Conservation (phyloP, 768 basidiomycete species). For the Rossbeevera mucosa region DNA sequence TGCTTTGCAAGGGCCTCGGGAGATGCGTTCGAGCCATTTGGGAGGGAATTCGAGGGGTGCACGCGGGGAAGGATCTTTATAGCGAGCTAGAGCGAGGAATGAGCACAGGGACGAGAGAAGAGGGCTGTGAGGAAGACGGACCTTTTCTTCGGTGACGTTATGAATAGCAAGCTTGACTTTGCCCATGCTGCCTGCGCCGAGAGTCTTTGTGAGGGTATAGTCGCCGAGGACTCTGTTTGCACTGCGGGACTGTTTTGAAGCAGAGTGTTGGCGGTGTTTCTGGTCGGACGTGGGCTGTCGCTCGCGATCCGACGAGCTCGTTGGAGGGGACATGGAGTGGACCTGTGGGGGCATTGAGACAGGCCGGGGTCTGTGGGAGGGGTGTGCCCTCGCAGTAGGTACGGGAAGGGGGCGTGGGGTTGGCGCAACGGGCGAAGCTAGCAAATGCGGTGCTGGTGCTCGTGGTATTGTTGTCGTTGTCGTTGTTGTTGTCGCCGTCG, state of each 20-base stretch:
- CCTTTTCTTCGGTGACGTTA: slow-evolving; percentile 88
- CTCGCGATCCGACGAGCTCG: slow-evolving; percentile 32
- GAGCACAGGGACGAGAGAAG: slow-evolving; percentile 5
- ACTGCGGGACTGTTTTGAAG: slow-evolving; percentile 34
- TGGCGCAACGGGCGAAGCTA: slow-evolving; percentile 24
- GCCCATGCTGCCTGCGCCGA: slow-evolving; percentile 98
- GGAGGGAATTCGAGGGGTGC: slow-evolving; percentile 52
- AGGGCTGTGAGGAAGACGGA: slow-evolving; percentile 33
- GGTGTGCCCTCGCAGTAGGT: slow-evolving; percentile 17
- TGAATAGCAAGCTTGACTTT: slow-evolving; percentile 96
- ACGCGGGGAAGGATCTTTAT: slow-evolving; percentile 96
- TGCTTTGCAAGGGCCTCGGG: slow-evolving; percentile 68
- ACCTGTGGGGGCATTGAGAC: slow-evolving; percentile 73
- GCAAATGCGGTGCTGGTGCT: neutral
- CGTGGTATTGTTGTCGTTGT: slow-evolving; percentile 11
- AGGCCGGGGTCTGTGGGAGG: slow-evolving; percentile 48
- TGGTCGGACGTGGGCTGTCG: slow-evolving; percentile 26
- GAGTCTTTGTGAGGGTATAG: slow-evolving; percentile 93
- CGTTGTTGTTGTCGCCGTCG: neutral
- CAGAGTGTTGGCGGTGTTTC: slow-evolving; percentile 27
- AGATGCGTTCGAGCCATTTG: slow-evolving; percentile 42
- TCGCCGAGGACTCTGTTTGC: slow-evolving; percentile 72
- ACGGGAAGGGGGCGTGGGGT: slow-evolving; percentile 33
- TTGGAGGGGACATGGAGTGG: slow-evolving; percentile 32
- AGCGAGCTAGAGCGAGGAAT: slow-evolving; percentile 61